Evolutionary conservation across 345 rosid species (phyloP), one percentile per base, ranked within the genome.

Genomic region (Acer negundo): DNA sequence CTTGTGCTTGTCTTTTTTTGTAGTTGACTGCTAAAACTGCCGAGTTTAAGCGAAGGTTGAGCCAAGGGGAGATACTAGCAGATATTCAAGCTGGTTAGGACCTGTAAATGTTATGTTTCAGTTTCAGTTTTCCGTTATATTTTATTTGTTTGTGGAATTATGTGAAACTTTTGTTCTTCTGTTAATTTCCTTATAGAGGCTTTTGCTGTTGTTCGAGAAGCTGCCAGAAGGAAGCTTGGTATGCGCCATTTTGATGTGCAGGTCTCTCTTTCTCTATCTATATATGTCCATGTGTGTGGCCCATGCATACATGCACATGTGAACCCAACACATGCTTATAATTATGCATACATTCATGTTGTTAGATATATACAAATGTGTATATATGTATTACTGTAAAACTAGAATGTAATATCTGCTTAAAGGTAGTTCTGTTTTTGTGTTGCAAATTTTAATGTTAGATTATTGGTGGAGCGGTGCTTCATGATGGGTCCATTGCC

Each of bases 231-330:
- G 89, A 95, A 92, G 76, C 97, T 95, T 86, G 98, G 97, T 56
- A 95, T 95, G 98, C 97, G 98, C 79, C 98, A 95, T 87, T 95
- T 95, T 89, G 97, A 95, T 63, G 98, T 95, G 84, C 98, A 93
- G 98, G 98, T 93, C 79, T 70, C 62, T 69, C 44, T 19, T 61
- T 53, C 59, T 69, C 64, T 59, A 28, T 74, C 28, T 28, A 40
- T 61, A 10, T 55, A 46, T 40, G 17, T 47, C 3, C 4, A 49
- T 44, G 38, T 61, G n/a, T 62, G 6, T 72, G 17, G 24, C 26
- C 26, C 26, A 3, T 59, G 63, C 63, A 59, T 16, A 56, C 26
- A 40, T 23, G 38, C 13, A 62, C 16, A 24, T 23, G 40, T 10
- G 1, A 63, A 7, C 42, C 16, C 67, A 16, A 63, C 20, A 6